These are phyloP conservation scores for Bipolaris zeicola DNA, from an alignment of 2,329 filamentous ascomycete genomes.

Conservation along the genomic window DNA sequence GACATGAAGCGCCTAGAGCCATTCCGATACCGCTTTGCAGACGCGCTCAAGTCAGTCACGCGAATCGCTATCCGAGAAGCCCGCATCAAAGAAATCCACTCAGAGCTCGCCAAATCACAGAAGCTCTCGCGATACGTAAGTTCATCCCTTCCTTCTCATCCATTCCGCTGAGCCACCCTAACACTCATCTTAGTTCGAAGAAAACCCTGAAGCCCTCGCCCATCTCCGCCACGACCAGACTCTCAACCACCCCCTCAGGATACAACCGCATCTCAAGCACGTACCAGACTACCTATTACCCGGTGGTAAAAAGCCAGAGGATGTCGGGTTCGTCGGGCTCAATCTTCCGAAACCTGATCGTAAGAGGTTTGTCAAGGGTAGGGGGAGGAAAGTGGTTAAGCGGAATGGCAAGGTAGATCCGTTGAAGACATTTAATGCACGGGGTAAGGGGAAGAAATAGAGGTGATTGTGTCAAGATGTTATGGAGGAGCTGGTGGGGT, in stretches of 20 bases:
- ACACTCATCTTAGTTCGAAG: conserved; percentile 75
- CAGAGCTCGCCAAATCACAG: conserved; percentile 90
- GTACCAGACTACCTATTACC: conserved; percentile 94
- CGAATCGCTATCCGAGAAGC: conserved; percentile 89
- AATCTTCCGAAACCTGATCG: conserved; percentile 51
- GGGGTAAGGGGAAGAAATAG: conserved; percentile 46
- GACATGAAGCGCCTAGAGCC: conserved; percentile 93
- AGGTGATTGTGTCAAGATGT: neutral
- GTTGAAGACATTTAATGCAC: conserved; percentile 79
- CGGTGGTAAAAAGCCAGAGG: conserved; percentile 68
- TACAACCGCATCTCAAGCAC: conserved; percentile 81
- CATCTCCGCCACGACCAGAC: conserved; percentile 92
- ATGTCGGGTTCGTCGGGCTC: conserved; percentile 78
- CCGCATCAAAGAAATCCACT: conserved; percentile 81
- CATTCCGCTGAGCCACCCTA: conserved; percentile 4
- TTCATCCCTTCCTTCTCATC: neutral
- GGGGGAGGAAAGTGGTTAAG: conserved; percentile 58
- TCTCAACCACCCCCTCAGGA: conserved; percentile 73
- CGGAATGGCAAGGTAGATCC: conserved; percentile 78
- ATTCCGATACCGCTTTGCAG: conserved; percentile 87
- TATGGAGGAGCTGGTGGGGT: too few species aligned
- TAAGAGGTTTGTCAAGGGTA: conserved; percentile 50
- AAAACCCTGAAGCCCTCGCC: conserved; percentile 87
- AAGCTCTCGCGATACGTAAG: conserved; percentile 63
- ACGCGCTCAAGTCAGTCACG: conserved; percentile 88